Base-by-base conservation (phyloP, 768 basidiomycete genomes). In the Jaapia argillacea region DNA sequence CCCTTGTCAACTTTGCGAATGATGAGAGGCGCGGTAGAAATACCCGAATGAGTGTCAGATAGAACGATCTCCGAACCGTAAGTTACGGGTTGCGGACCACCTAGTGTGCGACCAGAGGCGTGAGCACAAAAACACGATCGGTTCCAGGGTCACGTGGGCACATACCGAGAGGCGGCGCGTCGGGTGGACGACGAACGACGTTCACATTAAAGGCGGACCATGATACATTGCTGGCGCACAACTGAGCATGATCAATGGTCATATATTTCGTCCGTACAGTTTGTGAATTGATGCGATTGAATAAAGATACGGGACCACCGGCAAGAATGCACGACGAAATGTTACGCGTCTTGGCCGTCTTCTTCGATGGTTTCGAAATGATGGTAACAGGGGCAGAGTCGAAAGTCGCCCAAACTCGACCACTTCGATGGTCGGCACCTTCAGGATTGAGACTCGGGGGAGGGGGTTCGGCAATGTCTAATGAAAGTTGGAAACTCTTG, bases 211-310 rank as follows among this genome's bases (percentile, higher is more conserved):
- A 93, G 26, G 92, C 90, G 45, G 89, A 89, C 92, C 91, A 94
- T 37, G 84, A 74, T 50, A 86, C 70, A 58, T 90, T 91, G 61
- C 85, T 89, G n/a, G 90, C 87, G 64, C 84, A 85, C 45, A 90
- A 66, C 56, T 81, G 79, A 41, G 75, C 79, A 52, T 80, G 77
- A 52, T 93, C 89, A 58, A 93, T 82, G 43, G 86, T 88, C 87
- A 97, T 91, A 63, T 93, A 97, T 69, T 94, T 94, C 45, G 92
- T 96, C 57, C 92, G 83, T 47, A 94, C 91, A 28, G 92, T 91
- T 65, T 97, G 92, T 12, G 87, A 88, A 64, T 94, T 92, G 72
- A 97, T 90, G 55, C 92, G 84, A 61, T 92, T 91, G 74, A 92
- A 94, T 38, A 97, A 75, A 42, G 89, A 88, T 41, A 97, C 87